These are phyloP conservation scores for Botrytis galanthina DNA, from an alignment of 2,329 filamentous ascomycete species.

Conservation along the genomic window DNA sequence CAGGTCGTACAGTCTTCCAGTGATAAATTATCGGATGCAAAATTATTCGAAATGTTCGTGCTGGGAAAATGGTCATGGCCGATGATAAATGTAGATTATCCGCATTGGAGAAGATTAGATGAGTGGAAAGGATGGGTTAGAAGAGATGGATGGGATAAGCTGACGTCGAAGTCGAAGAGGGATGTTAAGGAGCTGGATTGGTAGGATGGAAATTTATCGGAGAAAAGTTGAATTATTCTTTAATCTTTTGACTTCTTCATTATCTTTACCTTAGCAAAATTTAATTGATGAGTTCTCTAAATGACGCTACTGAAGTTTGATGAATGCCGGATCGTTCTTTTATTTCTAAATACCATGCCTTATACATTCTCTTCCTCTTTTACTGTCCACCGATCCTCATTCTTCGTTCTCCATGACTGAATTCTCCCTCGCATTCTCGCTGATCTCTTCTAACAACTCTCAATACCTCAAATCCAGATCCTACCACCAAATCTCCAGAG, in stretches of 20 bases:
- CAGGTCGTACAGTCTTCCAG: neutral
- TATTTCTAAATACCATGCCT: neutral
- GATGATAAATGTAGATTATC: conserved; percentile 16
- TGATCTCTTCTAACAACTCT: neutral
- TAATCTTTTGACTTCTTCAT: neutral
- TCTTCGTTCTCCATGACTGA: neutral
- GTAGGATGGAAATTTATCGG: neutral
- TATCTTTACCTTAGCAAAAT: accelerated
- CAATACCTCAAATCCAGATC: neutral
- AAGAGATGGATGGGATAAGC: neutral
- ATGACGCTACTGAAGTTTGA: accelerated
- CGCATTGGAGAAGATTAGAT: conserved; percentile 12
- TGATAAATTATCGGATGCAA: neutral
- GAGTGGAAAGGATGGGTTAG: conserved; percentile 18
- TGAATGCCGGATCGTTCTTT: neutral
- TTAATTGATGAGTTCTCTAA: neutral
- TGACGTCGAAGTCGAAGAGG: neutral
- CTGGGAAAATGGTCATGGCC: conserved; percentile 14
- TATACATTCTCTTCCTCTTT: neutral
- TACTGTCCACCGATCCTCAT: accelerated
- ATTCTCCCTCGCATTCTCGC: neutral
- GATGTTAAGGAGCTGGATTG: neutral
- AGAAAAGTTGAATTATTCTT: no score
- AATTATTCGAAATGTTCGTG: conserved; percentile 19
- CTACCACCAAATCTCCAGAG: neutral